phyloP scores from a whole-genome alignment of 1,284 basidiomycete species.

The Ceratobasidium sp. region DNA sequence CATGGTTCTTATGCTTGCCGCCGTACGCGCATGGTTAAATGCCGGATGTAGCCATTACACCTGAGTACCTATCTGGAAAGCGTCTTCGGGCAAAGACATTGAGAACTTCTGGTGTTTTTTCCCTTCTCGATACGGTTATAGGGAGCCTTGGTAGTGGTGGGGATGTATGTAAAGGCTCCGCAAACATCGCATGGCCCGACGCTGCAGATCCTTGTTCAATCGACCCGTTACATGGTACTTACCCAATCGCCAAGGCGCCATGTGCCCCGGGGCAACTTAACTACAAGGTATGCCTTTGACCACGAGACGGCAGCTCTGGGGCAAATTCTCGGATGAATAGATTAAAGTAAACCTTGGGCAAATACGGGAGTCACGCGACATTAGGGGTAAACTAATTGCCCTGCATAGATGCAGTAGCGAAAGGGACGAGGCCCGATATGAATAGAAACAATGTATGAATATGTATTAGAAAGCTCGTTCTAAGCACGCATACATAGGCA shows the following conservation, averaged over 20 bases:
- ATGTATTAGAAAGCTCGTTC: background rate
- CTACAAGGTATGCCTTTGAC: background rate
- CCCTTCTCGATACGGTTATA: no score
- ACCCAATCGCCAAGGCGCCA: background rate
- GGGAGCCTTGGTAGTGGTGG: no score
- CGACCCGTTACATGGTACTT: background rate
- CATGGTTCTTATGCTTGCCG: no score
- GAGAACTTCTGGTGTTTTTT: no score
- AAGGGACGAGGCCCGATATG: no score
- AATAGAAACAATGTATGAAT: background rate
- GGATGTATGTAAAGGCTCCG: conserved; percentile 14
- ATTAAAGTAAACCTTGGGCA: conserved; percentile 6
- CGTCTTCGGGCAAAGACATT: no score
- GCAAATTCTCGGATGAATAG: conserved; percentile 32
- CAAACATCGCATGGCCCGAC: background rate
- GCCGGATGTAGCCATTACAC: no score
- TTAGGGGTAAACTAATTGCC: background rate
- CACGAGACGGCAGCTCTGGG: conserved; percentile 20
- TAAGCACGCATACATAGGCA: conserved; percentile 29
- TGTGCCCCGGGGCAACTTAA: conserved; percentile 21
- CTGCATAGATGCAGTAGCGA: background rate
- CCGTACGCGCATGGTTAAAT: no score
- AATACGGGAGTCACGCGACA: conserved; percentile 28
- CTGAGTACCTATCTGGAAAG: no score
- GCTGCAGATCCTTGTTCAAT: conserved; percentile 15